Conservation (phyloP, 345 rosid species). For the Durio zibethinus region DNA sequence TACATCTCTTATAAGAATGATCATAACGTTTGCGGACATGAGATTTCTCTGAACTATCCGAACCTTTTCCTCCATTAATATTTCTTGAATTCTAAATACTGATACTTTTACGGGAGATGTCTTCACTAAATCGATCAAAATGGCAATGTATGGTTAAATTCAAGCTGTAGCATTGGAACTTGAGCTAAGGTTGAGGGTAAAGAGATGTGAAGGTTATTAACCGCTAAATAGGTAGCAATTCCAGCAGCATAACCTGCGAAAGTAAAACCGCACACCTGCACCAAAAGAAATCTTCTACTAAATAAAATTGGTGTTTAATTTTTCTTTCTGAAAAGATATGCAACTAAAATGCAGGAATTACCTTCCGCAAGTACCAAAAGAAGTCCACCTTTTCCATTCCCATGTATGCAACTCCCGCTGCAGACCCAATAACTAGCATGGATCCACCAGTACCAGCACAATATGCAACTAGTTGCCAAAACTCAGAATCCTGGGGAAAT, state of each 20-base stretch:
- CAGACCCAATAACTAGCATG: slow-evolving; percentile 88
- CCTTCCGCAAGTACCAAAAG: slow-evolving; percentile 95
- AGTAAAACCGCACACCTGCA: slow-evolving; percentile 88
- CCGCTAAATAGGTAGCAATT: slow-evolving; percentile 53
- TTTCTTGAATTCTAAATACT: not conserved
- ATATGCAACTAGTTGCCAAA: slow-evolving; percentile 88
- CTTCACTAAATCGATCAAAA: not conserved
- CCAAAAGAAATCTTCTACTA: slow-evolving; percentile 8
- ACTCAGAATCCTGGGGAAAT: slow-evolving; percentile 75
- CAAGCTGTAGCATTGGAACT: slow-evolving; percentile 28
- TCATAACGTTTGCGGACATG: not conserved
- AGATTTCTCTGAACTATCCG: not conserved
- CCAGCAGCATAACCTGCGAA: slow-evolving; percentile 93
- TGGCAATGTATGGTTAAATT: not conserved
- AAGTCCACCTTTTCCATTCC: slow-evolving; percentile 97
- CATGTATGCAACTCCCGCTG: slow-evolving; percentile 96
- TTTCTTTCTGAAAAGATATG: not conserved
- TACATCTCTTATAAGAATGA: not conserved
- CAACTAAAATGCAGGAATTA: slow-evolving; percentile 16
- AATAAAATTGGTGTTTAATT: not conserved
- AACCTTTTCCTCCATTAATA: not conserved
- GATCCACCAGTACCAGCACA: slow-evolving; percentile 98
- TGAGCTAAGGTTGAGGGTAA: slow-evolving; percentile 61
- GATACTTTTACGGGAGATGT: not conserved
- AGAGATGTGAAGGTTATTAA: slow-evolving; percentile 35